Conservation (phyloP, 345 rosid species). For the Erucastrum elatum region DNA sequence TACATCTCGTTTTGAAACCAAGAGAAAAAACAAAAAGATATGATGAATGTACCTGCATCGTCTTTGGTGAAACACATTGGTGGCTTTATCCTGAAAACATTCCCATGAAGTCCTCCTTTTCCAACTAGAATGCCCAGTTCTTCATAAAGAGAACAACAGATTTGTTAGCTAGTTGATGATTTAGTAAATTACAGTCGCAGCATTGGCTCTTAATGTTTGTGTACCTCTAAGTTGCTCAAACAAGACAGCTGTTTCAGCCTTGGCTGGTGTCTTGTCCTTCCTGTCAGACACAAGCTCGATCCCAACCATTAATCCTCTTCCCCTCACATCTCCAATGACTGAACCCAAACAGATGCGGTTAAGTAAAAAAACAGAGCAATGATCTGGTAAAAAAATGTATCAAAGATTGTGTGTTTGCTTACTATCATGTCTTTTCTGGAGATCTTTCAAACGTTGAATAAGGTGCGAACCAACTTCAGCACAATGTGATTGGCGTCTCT, state of each 20-base stretch:
- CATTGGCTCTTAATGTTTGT: not conserved
- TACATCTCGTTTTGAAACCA: not conserved
- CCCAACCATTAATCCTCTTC: conserved; percentile 89
- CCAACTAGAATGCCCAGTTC: conserved; percentile 82
- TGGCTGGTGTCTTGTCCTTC: conserved; percentile 83
- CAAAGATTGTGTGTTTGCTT: conserved; percentile 35
- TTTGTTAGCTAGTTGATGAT: not conserved
- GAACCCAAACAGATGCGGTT: conserved; percentile 21
- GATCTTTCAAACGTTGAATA: conserved; percentile 62
- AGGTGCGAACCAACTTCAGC: conserved; percentile 76
- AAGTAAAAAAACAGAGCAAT: not conserved
- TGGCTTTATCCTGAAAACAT: conserved; percentile 64
- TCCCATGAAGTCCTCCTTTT: conserved; percentile 92
- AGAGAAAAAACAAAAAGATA: not conserved
- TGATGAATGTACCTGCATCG: not conserved
- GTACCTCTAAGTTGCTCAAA: conserved; percentile 88
- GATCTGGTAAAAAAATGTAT: conserved; percentile 6
- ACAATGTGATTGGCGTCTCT: conserved; percentile 85
- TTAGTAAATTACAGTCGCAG: not conserved
- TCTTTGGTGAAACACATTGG: conserved; percentile 3
- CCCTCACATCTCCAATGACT: conserved; percentile 94
- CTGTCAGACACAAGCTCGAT: conserved; percentile 79
- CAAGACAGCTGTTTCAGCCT: conserved; percentile 70
- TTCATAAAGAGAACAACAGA: conserved; percentile 27
- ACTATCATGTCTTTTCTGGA: conserved; percentile 77